A percentile compares a stretch with the other conserved stretches of the same genome.
phyloP scores from a whole-genome alignment of 352 stramenopile species.

The Phytophthora pisi region DNA sequence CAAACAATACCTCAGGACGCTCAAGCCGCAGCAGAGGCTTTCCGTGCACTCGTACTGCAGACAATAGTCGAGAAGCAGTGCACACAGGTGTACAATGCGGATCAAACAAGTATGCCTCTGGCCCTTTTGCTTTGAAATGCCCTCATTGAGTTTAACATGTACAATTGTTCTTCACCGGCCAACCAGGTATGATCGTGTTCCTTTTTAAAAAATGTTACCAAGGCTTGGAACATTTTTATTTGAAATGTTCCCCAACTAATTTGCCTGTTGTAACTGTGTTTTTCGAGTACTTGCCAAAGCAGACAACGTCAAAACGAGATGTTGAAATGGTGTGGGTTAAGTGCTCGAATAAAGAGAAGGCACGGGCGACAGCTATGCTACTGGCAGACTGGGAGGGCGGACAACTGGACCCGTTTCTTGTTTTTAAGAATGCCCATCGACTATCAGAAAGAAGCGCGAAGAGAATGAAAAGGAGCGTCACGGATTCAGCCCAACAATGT shows the following conservation, averaged over 20 bases:
- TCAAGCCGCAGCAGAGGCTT: not conserved
- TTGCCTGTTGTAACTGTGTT: not conserved
- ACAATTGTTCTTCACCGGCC: not conserved
- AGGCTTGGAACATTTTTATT: not conserved
- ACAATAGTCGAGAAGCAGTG: not conserved
- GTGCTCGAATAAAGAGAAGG: conserved; percentile 10
- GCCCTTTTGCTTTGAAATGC: not conserved
- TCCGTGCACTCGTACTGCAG: not conserved
- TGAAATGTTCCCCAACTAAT: not conserved
- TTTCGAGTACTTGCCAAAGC: not conserved
- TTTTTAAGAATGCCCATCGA: conserved; percentile 3
- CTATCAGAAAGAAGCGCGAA: not conserved
- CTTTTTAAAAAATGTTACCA: too few species aligned
- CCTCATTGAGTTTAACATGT: not conserved
- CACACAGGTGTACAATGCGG: not conserved
- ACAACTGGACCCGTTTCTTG: not conserved
- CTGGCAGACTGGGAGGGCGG: not conserved
- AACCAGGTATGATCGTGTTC: too few species aligned
- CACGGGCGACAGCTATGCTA: conserved; percentile 11
- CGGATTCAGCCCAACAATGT: not conserved
- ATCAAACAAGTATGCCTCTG: not conserved
- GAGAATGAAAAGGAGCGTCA: not conserved
- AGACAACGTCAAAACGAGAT: not conserved
- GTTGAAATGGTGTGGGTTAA: conserved; percentile 13
- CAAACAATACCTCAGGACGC: not conserved